Base-by-base conservation (phyloP, 2,329 filamentous ascomycete genomes). In the Aureobasidium sp. region DNA sequence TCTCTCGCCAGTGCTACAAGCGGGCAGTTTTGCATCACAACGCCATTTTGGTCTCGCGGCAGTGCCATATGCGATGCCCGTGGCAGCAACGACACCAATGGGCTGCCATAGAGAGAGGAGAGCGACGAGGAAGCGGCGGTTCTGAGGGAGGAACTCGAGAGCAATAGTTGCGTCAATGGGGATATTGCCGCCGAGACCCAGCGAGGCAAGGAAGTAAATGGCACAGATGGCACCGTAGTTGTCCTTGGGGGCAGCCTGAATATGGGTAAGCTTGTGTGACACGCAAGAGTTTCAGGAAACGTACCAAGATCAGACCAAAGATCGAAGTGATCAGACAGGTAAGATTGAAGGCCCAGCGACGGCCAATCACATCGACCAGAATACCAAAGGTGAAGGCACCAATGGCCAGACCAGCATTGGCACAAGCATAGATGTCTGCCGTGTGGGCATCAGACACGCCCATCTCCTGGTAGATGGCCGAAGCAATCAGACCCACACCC, bases 311-410 rank as follows among this genome's bases (percentile, higher is more conserved):
- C 0, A 83, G 69, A 9, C 82, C 81, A 63, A 84, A 85, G 3
- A 81, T 67, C 9, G 79, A 79, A 0, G 80, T 74, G 59, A 83
- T 75, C n/a, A 84, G 73, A 50, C 81, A 81, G 0, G 82, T 84
- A 41, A 83, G 66, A 67, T 84, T 85, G 72, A 85, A 85, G 0
- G 81, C 81, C 78, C 80, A 83, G 59, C 76, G 75, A 34, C 82
- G 77, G 58, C 77, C 78, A 42, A 80, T 74, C 34, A 83, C 77
- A 64, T 84, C 82, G 6, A 82, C 79, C 62, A 84, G 65, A 9
- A 82, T 72, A 0, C 82, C 82, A 80, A 81, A 85, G 7, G 79
- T 73, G 52, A 83, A 80, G 0, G 82, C 82, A 0, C 82, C 82
- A 10, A 77, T 79, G 3, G 81, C 82, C 25, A 85, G 70, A 0